Percentiles rank a stretch among this genome's conserved stretches.
Evolutionary conservation across 805 yeast genomes (phyloP).

Genomic region (Yarrowia sp.): DNA sequence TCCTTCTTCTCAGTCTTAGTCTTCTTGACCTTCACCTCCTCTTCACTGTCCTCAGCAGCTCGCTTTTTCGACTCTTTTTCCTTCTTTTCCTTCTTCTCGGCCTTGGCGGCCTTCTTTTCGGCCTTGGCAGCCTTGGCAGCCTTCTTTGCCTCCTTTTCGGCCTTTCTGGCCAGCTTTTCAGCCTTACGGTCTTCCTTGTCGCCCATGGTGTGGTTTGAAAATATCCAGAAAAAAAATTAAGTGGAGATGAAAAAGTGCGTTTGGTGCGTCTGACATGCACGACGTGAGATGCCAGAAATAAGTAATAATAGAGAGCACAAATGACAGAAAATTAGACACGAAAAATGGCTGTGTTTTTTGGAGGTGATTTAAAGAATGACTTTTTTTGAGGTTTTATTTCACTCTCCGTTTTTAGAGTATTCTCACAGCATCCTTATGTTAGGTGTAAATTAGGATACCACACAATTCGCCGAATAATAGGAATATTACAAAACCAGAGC

Average conservation of each 20-base stretch:
- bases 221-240: neutral
- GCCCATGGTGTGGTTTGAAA: neutral
- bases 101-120: neutral
- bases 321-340: too few relatives aligned
- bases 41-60: neutral
- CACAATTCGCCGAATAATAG: too few relatives aligned
- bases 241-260: slow-evolving; percentile 6
- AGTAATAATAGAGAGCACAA: too few relatives aligned
- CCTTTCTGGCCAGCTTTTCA: neutral
- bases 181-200: slow-evolving; percentile 19
- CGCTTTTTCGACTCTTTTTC: neutral
- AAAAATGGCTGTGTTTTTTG: too few relatives aligned
- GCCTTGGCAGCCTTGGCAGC: neutral
- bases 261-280: neutral
- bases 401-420: too few relatives aligned
- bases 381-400: too few relatives aligned
- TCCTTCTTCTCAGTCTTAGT: neutral
- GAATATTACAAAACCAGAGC: too few relatives aligned
- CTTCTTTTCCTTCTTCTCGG: neutral
- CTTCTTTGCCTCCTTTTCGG: neutral
- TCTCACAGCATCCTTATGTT: too few relatives aligned
- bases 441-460: too few relatives aligned
- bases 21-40: slow-evolving; percentile 11
- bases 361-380: too few relatives aligned
- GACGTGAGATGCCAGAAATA: too few relatives aligned